Evolutionary conservation across 2,329 filamentous ascomycete genomes (phyloP), one percentile per base, ranked within the genome.

Genomic region (Ophiosphaerella narmari): DNA sequence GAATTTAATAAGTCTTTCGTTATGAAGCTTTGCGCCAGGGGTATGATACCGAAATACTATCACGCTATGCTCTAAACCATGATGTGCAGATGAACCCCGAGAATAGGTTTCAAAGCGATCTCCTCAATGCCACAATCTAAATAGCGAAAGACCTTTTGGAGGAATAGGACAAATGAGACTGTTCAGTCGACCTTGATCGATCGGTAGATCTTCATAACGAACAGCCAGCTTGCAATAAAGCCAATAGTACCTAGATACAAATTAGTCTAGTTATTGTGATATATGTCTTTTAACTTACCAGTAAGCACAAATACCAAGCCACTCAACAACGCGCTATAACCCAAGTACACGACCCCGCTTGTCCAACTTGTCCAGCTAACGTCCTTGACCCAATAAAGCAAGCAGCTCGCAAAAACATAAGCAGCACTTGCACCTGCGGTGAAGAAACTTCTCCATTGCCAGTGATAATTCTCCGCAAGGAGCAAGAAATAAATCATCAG

Each of bases 381-480:
- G 72, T 93, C 91, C 65, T 89, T 92, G 32, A 91, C 78, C 83
- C 94, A 94, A 76, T 97, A 97, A 45, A 97, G 81, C 61, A 99
- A 75, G 45, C 91, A 92, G 73, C 96, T 95, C 34, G 89, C 77
- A 74, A 97, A 97, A 39, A 99, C 91, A 71, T 97, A 99, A 12
- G 84, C 84, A 1, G 92, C 92, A 44, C 89, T 95, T 68, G 91
- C 93, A 50, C 94, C 94, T 1, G 91, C 91, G 2, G 91, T 93
- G 52, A 91, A 82, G 78, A 99, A 99, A 5, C 91, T 87, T 44
- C 94, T 86, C 94, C 94, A 99, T 66, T 97, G 94, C 94, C 94
- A 99, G 73, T 96, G 89, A 76, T 99, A 99, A 76, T 99, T 94
- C 77, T 99, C 94, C 0, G 90, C 87, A 70, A 93, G 97, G 12